phyloP scores from a whole-genome alignment of 2,329 filamentous ascomycete genomes.

The Xylariaceae sp. region DNA sequence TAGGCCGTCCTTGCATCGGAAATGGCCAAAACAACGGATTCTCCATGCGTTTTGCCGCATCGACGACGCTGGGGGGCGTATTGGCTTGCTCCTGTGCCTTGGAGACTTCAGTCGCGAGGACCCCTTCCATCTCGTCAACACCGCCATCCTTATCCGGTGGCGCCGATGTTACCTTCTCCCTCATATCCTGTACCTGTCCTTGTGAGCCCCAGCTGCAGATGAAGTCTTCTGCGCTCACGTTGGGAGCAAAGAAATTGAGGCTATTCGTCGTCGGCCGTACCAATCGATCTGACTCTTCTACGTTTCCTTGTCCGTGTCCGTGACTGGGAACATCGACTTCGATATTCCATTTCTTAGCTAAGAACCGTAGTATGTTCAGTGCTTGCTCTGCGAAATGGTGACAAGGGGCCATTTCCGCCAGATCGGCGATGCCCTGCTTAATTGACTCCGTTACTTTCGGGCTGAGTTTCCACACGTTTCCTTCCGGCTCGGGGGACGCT shows the following conservation, averaged over 20 bases:
- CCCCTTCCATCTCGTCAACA: conserved; percentile 23
- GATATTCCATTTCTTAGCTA: conserved; percentile 57
- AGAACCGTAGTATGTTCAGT: conserved; percentile 54
- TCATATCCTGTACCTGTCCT: conserved; percentile 7
- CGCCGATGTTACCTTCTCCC: conserved; percentile 8
- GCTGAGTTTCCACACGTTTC: conserved; percentile 36
- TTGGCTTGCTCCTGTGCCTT: neutral
- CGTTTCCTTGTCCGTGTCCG: conserved; percentile 26
- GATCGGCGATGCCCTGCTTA: conserved; percentile 51
- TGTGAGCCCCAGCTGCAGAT: conserved; percentile 42
- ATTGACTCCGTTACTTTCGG: conserved; percentile 43
- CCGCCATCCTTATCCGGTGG: conserved; percentile 9
- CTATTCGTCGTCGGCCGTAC: conserved; percentile 48
- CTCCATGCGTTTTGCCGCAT: conserved; percentile 37
- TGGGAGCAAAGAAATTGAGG: conserved; percentile 55
- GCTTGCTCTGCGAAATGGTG: conserved; percentile 60
- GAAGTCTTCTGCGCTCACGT: conserved; percentile 45
- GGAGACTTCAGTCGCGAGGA: conserved; percentile 10
- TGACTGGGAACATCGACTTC: conserved; percentile 45
- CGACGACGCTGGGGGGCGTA: conserved; percentile 4
- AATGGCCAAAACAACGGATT: conserved; percentile 60
- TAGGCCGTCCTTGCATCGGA: conserved; percentile 55
- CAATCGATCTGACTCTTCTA: conserved; percentile 37
- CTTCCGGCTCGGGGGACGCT: too few species aligned
- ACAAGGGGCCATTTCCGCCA: conserved; percentile 58